Base-by-base conservation (phyloP, 352 stramenopile genomes). In the Globisporangium nodosum region DNA sequence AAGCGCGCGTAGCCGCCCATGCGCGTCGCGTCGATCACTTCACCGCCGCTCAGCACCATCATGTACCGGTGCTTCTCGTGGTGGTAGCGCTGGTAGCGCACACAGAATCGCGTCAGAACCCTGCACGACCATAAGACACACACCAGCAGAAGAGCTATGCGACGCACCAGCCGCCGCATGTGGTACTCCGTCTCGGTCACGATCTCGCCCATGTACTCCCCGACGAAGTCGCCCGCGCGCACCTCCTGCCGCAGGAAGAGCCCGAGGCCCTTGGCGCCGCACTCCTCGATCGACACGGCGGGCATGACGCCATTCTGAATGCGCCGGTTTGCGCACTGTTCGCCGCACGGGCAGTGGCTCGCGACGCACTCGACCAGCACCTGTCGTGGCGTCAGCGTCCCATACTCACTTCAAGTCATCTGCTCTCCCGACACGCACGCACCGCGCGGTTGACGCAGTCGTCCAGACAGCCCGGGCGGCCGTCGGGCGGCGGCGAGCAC, bases 1-100 rank as follows among this genome's bases (percentile, higher is more conserved):
- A 98, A 98, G 47, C 95, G 83, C 33, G 92, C 92, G 40, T 96
- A 80, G 35, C 92, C 94, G 35, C 94, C 92, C 65, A 94, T 92
- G 37, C 91, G 76, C 30, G 85, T 95, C 33, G 86, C 88, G 64
- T 97, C 88, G 39, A 97, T 93, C 64, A 95, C 88, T 69, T 92
- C 81, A 20, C 75, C 83, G 24, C 81, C 84, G 51, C 78, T 92
- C 55, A 92, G 70, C 39, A 91, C 82, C 77, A 94, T 91, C 76
- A 88, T 89, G 69, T 92, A 91, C 6, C 76, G 69, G 47, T 89
- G 81, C 67, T 92, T 91, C 51, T 92, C 82, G 49, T 89, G 76
- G 68, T 95, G 87, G 55, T 90, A 92, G 42, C 81, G 70, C 79
- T 88, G 27, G 16, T 15, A n/a, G 15, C 15, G n/a, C 15, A 49